phyloP scores from a whole-genome alignment of 2,329 filamentous ascomycete species.

The Aspergillus novofumigatus region DNA sequence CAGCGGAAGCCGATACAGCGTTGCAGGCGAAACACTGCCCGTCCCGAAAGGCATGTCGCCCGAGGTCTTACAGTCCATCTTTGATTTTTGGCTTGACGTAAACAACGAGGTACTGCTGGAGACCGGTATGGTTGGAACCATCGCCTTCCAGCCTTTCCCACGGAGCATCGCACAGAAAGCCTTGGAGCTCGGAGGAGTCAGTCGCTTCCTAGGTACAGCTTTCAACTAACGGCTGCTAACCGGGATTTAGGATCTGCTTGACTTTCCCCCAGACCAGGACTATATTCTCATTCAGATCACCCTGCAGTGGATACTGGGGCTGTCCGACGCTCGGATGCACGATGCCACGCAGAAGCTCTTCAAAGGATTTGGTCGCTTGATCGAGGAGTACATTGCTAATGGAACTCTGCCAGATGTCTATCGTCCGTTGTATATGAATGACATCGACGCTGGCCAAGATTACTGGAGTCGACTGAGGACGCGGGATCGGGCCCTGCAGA shows the following conservation, averaged over 20 bases:
- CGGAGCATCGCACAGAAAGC: background rate
- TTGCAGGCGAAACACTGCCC: background rate
- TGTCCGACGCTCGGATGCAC: background rate
- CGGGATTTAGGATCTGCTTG: background rate
- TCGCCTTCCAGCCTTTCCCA: background rate
- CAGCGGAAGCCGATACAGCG: background rate
- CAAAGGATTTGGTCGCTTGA: background rate
- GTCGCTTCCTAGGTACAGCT: background rate
- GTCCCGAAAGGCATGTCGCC: background rate
- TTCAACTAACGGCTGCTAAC: background rate
- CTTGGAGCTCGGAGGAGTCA: background rate
- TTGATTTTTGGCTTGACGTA: background rate
- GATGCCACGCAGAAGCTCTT: background rate
- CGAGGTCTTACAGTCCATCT: background rate
- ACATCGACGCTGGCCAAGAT: background rate
- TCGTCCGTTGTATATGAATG: background rate
- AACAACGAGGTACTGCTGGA: background rate
- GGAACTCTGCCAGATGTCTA: background rate
- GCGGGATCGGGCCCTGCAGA: background rate
- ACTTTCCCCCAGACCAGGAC: background rate
- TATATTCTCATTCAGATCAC: background rate
- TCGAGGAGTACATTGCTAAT: background rate
- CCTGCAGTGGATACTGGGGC: background rate
- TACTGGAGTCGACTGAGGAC: background rate
- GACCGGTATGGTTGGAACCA: background rate